Percentiles rank a stretch among this genome's conserved stretches.
Conservation (phyloP, 768 basidiomycete genomes). For the Rickenella mellea region DNA sequence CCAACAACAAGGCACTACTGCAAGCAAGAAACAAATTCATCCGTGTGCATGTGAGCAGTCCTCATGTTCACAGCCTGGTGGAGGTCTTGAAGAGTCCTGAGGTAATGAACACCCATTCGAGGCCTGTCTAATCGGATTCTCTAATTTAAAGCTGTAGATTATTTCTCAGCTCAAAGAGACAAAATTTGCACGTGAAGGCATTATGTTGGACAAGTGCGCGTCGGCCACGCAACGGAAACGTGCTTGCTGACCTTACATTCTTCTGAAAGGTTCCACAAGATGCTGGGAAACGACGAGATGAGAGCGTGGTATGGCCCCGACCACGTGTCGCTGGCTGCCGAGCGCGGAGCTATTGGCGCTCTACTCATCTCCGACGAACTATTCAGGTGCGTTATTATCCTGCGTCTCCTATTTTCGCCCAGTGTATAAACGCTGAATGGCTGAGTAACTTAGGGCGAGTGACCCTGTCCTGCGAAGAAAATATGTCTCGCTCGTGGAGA, state of each 20-base stretch:
- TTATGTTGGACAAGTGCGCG: constrained; percentile 76
- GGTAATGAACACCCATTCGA: too few relatives aligned
- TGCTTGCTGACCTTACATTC: constrained; percentile 1
- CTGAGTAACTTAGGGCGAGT: constrained; percentile 47
- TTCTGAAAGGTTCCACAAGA: constrained; percentile 82
- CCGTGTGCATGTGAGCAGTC: constrained; percentile 84
- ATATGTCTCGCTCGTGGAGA: constrained; percentile 84
- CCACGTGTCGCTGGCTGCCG: constrained; percentile 85
- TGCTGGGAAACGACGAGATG: constrained; percentile 90
- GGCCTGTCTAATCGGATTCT: too few relatives aligned
- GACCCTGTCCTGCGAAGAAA: constrained; percentile 69
- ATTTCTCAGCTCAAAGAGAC: constrained; percentile 78
- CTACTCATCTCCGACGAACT: constrained; percentile 91
- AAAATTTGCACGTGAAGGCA: constrained; percentile 91
- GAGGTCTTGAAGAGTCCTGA: constrained; percentile 94
- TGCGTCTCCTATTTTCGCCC: neutral
- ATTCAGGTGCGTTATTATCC: constrained; percentile 54
- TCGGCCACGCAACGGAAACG: neutral
- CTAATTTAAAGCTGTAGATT: too few relatives aligned
- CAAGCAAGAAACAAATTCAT: constrained; percentile 76
- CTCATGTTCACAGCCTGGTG: constrained; percentile 92
- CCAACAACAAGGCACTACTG: constrained; percentile 77
- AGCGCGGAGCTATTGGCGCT: constrained; percentile 89
- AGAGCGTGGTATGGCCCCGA: constrained; percentile 98
- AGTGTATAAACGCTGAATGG: neutral